Conservation (phyloP, 2,329 filamentous ascomycete genomes). For the Pyrenophora tritici-repentis region DNA sequence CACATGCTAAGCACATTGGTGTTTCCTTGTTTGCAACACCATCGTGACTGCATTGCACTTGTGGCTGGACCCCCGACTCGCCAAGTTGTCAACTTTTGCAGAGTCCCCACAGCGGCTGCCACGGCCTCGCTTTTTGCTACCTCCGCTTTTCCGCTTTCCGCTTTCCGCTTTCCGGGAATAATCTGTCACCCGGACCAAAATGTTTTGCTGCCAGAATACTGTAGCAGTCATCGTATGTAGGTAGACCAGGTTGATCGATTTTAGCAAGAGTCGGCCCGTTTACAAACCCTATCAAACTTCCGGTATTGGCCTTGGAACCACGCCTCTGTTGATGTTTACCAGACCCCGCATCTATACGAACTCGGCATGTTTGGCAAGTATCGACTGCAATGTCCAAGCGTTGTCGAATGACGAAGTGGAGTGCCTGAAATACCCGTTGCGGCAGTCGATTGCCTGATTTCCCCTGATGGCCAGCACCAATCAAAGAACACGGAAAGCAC, state of each 20-base stretch:
- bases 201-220: no score
- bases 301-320: constrained; percentile 2
- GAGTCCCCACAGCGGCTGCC: constrained; percentile 24
- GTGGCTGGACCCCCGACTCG: constrained; percentile 11
- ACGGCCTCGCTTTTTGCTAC: constrained; percentile 8
- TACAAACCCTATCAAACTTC: not conserved
- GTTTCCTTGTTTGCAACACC: constrained; percentile 29
- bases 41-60: constrained; percentile 35
- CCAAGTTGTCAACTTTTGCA: constrained; percentile 17
- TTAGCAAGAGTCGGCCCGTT: not conserved
- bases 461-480: no score
- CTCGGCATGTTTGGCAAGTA: not conserved
- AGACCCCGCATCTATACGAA: not conserved
- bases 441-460: no score
- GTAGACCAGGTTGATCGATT: no score
- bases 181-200: not conserved
- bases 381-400: not conserved
- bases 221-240: no score
- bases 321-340: not conserved
- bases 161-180: no score
- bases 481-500: no score
- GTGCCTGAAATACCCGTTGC: no score
- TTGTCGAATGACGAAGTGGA: not conserved
- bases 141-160: no score
- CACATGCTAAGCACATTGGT: constrained; percentile 31